A percentile compares a stretch with the other conserved stretches of the same genome.
Conservation (phyloP, 2,329 filamentous ascomycete species). For the Verticillium dahliae region DNA sequence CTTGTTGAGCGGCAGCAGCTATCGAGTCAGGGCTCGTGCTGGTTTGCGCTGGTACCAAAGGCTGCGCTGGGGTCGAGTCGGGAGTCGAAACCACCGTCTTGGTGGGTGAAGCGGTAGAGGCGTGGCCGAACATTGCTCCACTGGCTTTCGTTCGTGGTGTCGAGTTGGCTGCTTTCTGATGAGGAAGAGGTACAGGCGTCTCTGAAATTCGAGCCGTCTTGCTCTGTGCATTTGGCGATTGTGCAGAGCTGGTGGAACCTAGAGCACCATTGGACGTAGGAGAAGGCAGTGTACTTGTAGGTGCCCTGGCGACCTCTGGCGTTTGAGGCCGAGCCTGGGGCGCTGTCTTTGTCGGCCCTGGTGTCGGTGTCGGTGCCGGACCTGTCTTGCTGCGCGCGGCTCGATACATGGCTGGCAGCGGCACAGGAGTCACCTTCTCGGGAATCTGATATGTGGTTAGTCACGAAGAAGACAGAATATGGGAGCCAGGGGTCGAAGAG, state of each 20-base stretch:
- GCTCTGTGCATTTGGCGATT: neutral
- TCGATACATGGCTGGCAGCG: conserved; percentile 34
- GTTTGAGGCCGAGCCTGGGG: neutral
- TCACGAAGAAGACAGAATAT: conserved; percentile 5
- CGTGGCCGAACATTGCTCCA: too few relatives aligned
- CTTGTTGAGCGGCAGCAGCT: too few relatives aligned
- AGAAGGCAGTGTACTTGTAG: neutral
- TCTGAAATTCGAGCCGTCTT: neutral
- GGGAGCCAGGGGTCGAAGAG: neutral
- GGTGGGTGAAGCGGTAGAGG: neutral
- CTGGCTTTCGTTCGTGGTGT: neutral
- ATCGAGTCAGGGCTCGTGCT: neutral
- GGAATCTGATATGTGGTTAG: conserved; percentile 22
- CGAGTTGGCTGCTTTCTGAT: neutral
- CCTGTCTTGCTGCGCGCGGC: conserved; percentile 28
- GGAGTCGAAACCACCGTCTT: neutral
- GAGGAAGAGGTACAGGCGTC: conserved; percentile 2
- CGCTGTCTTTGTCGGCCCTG: neutral
- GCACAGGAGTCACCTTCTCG: conserved; percentile 35
- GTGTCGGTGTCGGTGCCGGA: neutral
- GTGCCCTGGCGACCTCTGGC: neutral
- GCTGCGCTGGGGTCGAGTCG: too few relatives aligned
- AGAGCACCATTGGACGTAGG: neutral
- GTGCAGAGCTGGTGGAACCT: neutral
- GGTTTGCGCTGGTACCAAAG: too few relatives aligned